Percentiles rank a stretch among this genome's conserved stretches.
phyloP scores from a whole-genome alignment of 2,329 filamentous ascomycete species.

The Botrytis elliptica region DNA sequence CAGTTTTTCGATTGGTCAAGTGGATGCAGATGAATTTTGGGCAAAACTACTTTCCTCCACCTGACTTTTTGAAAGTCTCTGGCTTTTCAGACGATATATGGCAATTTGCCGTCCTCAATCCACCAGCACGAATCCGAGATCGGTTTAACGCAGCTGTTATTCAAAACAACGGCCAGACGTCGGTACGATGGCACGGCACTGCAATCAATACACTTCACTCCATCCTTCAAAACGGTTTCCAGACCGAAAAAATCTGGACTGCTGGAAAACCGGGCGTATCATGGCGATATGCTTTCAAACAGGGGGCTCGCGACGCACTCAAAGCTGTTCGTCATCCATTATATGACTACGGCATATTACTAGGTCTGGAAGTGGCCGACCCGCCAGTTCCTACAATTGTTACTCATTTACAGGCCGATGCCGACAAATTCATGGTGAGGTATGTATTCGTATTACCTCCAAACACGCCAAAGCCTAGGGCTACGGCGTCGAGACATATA shows the following conservation, averaged over 20 bases:
- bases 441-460: constrained; percentile 6
- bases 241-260: background rate
- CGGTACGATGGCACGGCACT: constrained; percentile 5
- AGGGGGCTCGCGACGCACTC: background rate
- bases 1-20: background rate
- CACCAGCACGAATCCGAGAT: background rate
- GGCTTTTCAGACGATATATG: background rate
- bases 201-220: background rate
- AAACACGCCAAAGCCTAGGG: background rate
- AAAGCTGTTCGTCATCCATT: background rate
- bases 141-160: background rate
- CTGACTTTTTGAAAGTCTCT: background rate
- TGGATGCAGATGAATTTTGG: background rate
- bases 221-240: background rate
- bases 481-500: background rate
- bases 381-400: background rate
- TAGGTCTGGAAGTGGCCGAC: background rate
- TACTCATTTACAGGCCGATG: too few relatives aligned
- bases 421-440: background rate
- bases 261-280: background rate
- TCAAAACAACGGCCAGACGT: background rate
- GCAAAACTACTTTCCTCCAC: background rate
- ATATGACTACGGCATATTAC: background rate
- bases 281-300: background rate
- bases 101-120: background rate